Evolutionary conservation across 2,329 filamentous ascomycete genomes (phyloP).

Genomic region (Colletotrichum karsti): DNA sequence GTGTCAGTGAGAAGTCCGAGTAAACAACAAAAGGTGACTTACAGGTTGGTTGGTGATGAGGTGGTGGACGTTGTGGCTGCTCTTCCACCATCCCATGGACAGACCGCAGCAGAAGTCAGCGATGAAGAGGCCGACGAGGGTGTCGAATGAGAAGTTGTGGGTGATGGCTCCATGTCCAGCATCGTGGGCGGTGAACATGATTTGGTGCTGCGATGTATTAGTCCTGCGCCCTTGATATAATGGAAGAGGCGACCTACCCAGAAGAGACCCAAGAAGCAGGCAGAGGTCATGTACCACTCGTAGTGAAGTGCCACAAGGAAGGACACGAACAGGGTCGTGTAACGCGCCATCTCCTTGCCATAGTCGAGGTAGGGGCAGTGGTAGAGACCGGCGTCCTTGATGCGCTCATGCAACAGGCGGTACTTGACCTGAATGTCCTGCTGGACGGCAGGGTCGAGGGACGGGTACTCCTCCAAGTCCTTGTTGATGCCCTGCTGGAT

Average conservation of each 20-base stretch:
- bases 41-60: slow-evolving; percentile 71
- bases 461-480: slow-evolving; percentile 54
- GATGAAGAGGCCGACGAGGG: slow-evolving; percentile 68
- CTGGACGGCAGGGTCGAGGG: slow-evolving; percentile 63
- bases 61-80: slow-evolving; percentile 74
- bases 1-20: slow-evolving; percentile 21
- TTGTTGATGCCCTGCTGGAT: slow-evolving; percentile 44
- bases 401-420: slow-evolving; percentile 60
- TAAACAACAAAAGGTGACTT: slow-evolving; percentile 16
- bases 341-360: slow-evolving; percentile 65
- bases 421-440: slow-evolving; percentile 64
- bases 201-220: slow-evolving; percentile 60
- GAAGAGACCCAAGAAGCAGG: slow-evolving; percentile 67
- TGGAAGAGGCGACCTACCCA: slow-evolving; percentile 53
- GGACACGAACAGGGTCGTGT: slow-evolving; percentile 55
- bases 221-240: slow-evolving; percentile 26
- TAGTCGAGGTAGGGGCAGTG: slow-evolving; percentile 67
- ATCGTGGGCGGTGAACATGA: slow-evolving; percentile 75
- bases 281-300: slow-evolving; percentile 66
- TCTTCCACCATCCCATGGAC: slow-evolving; percentile 76
- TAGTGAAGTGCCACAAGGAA: slow-evolving; percentile 55
- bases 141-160: slow-evolving; percentile 64
- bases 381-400: slow-evolving; percentile 66
- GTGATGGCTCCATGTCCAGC: slow-evolving; percentile 72
- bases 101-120: slow-evolving; percentile 73